Conservation (phyloP, 2,329 filamentous ascomycete species). For the Fusarium lateritium region DNA sequence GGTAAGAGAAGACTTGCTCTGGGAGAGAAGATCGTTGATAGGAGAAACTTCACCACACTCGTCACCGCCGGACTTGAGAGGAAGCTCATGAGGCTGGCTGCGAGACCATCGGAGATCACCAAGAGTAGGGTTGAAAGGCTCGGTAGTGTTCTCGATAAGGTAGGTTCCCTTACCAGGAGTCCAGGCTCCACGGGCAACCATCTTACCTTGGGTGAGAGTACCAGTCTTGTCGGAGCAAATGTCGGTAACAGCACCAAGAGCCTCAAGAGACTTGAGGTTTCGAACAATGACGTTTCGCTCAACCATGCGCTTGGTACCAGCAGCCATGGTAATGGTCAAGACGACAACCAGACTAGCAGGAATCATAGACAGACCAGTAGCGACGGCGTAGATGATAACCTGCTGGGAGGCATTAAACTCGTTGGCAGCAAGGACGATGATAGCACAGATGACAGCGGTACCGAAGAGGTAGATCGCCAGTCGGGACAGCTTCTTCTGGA, state of each 20-base stretch:
- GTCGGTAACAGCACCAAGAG: slow-evolving; percentile 72
- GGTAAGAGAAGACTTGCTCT: slow-evolving; percentile 60
- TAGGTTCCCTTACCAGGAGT: slow-evolving; percentile 71
- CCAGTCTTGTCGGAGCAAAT: slow-evolving; percentile 71
- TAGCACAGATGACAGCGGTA: slow-evolving; percentile 76
- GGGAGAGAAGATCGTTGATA: slow-evolving; percentile 55
- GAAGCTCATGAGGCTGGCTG: slow-evolving; percentile 58
- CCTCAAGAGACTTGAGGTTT: slow-evolving; percentile 68
- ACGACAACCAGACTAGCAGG: slow-evolving; percentile 65
- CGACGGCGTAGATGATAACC: slow-evolving; percentile 71
- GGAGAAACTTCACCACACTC: slow-evolving; percentile 45
- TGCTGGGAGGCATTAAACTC: slow-evolving; percentile 67
- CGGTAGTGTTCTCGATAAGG: slow-evolving; percentile 67
- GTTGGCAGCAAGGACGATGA: slow-evolving; percentile 78
- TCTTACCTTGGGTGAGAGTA: slow-evolving; percentile 74
- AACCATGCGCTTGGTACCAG: slow-evolving; percentile 67
- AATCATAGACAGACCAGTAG: slow-evolving; percentile 65
- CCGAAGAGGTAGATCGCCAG: slow-evolving; percentile 77
- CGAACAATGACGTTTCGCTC: slow-evolving; percentile 67
- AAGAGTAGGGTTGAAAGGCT: slow-evolving; percentile 70
- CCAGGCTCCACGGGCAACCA: slow-evolving; percentile 74
- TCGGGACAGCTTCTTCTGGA: slow-evolving; percentile 77
- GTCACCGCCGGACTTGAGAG: slow-evolving; percentile 52
- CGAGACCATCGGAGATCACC: slow-evolving; percentile 62
- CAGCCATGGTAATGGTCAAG: slow-evolving; percentile 72